Evolutionary conservation across 108 stramenopile genomes (phyloP), one percentile per base, ranked within the genome.

Genomic region (Skeletonema costatum): DNA sequence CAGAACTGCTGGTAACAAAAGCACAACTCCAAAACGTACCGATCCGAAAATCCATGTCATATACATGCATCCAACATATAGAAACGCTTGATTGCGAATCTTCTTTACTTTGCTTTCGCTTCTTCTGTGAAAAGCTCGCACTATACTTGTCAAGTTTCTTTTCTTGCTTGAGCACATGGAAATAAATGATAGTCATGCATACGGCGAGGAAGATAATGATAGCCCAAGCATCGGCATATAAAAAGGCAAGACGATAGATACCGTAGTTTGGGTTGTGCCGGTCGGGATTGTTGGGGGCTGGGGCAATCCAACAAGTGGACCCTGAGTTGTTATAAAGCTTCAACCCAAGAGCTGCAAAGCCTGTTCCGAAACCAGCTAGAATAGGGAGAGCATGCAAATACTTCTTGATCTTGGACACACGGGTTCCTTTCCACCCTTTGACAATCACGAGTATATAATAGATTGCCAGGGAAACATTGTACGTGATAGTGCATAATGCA

Each of bases 371-470:
- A 17, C 41, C 61, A 12, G 35, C 25, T 25, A 25, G 25, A 25
- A 25, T 25, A 25, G 25, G 25, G 25, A 25, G 25, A 25, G 25
- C 25, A 17, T 73, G 72, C 33, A 73, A n/a, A 9, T 41, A 64
- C 19, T 39, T 39, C 63, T 73, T 62, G 11, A 73, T 21, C 41
- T 41, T 58, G 32, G 19, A 16, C 30, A 78, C 13, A 2, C 33
- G 13, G 8, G 33, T 10, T 60, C 71, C 70, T 48, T 72, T 72
- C 77, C 77, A 78, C 30, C 62, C 61, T 29, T 36, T 44, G 6
- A 30, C 35, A 51, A 78, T 60, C 0, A 70, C 60, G 5, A 78
- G 62, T 16, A 71, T 41, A 35, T 78, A 78, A 56, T 78, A 78
- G 32, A 71, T 72, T 36, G 70, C 19, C 77, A 78, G 35, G 16